Evolutionary conservation across 371 early-diverging fungal species (phyloP), one percentile per base, ranked within the genome.

Genomic region (Basidiobolus heterosporus): DNA sequence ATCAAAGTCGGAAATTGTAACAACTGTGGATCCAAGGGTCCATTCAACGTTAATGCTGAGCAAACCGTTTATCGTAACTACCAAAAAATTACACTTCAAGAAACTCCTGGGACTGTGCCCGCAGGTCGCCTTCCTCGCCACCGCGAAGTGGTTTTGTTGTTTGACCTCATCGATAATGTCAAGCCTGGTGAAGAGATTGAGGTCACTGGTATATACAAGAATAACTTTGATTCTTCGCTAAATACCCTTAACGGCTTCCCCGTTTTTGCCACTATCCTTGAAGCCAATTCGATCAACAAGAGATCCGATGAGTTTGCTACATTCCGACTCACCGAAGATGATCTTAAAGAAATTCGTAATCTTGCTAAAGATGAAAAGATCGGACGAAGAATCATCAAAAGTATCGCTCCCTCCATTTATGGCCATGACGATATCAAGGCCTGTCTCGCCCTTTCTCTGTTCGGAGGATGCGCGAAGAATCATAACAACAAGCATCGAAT

Each of bases 181-280:
- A 82, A 92, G 48, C 99, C 99, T 35, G 99, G 99, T 42, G 99
- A 98, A 59, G 98, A 97, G 59, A 78, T 99, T 44, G 92, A 97
- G 65, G 76, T 99, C 21, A 90, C 82, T n/a, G 99, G 99, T 48
- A 74, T 96, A 36, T 99, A 98, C 62, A 74, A 88, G 42, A 96
- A 98, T 72, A 94, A 85, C 64, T 91, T 87, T 62, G 90, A 91
- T 69, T 72, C 80, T 1, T 66, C 86, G 1, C 71, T 96, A 39
- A 95, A 93, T 62, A 77, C 78, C 20, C 86, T 84, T 57, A 90
- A 92, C 57, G 98, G 98, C 8, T 97, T 96, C 74, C 98, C 98
- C 3, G 92, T 94, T 18, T 98, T 98, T 64, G 78, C 82, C 4
- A 97, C 98, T 11, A 75, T 92, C 39, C 86, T 98, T 56, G 96